Evolutionary conservation across 768 basidiomycete species (phyloP).

Genomic region (Boletellus ananas): DNA sequence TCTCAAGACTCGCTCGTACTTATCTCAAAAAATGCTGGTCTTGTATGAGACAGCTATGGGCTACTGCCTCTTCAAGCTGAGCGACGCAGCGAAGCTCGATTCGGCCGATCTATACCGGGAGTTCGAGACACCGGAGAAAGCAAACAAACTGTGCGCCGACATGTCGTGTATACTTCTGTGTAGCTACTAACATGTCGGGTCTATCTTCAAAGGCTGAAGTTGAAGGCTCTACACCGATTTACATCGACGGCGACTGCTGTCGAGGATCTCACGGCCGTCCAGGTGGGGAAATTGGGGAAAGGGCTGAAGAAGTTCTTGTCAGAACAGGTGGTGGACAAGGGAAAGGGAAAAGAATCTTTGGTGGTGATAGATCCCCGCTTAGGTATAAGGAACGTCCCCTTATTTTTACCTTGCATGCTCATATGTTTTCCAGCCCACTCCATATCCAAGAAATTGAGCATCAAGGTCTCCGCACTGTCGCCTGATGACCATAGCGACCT

Average conservation of each 20-base stretch:
- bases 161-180: constrained; percentile 8
- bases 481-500: constrained; percentile 68
- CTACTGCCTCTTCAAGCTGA: constrained; percentile 97
- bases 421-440: constrained; percentile 54
- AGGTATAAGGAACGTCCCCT: constrained; percentile 48
- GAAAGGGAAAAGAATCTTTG: constrained; percentile 81
- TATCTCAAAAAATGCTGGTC: constrained; percentile 71
- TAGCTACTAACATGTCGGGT: constrained; percentile 7
- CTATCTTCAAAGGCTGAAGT: constrained; percentile 64
- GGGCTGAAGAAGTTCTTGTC: constrained; percentile 91
- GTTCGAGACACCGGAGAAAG: constrained; percentile 89
- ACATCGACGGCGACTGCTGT: constrained; percentile 95
- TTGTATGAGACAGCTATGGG: constrained; percentile 95
- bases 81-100: constrained; percentile 82
- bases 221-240: constrained; percentile 95
- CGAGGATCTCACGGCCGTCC: constrained; percentile 91
- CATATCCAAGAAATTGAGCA: constrained; percentile 91
- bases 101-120: constrained; percentile 86
- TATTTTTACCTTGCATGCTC: constrained; percentile 2
- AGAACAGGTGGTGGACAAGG: constrained; percentile 82
- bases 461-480: constrained; percentile 70
- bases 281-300: constrained; percentile 90
- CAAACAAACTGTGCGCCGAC: constrained; percentile 79
- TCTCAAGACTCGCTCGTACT: background rate
- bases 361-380: constrained; percentile 89